A percentile compares a stretch with the other conserved stretches of the same genome.
Evolutionary conservation across 345 rosid species (phyloP).

Genomic region (Pugionium cornutum): DNA sequence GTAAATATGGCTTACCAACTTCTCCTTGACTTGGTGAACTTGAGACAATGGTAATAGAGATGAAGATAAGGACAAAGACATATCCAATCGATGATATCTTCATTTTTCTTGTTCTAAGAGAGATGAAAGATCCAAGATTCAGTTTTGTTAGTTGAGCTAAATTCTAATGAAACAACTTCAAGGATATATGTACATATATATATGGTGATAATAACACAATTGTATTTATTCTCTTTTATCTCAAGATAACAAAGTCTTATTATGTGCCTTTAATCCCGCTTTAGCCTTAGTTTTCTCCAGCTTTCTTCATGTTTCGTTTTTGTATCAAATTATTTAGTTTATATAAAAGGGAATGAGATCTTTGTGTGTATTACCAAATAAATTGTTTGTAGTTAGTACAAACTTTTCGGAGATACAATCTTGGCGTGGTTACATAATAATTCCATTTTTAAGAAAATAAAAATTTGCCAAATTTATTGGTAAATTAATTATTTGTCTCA

Average conservation of each 20-base stretch:
- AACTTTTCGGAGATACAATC: slow-evolving; percentile 10
- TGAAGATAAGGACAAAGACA: slow-evolving; percentile 1
- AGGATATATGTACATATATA: neutral
- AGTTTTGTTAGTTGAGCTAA: neutral
- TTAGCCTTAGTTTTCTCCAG: slow-evolving; percentile 13
- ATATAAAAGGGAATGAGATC: slow-evolving; percentile 16
- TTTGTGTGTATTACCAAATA: slow-evolving; percentile 19
- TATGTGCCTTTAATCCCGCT: neutral
- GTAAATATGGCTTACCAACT: slow-evolving; percentile 31
- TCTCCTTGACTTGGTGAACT: slow-evolving; percentile 26
- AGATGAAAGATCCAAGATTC: neutral
- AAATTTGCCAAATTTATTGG: too few relatives aligned
- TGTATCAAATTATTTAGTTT: neutral
- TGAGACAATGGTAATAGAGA: slow-evolving; percentile 19
- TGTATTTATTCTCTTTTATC: slow-evolving; percentile 22
- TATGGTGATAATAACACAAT: neutral
- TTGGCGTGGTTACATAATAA: slow-evolving; percentile 15
- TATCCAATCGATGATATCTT: slow-evolving; percentile 2
- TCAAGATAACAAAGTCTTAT: neutral
- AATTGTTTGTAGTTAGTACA: neutral
- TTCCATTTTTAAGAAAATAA: too few relatives aligned
- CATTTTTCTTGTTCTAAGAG: slow-evolving; percentile 23
- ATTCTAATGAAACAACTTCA: slow-evolving; percentile 4
- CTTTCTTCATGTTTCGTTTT: slow-evolving; percentile 24
- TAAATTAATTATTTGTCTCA: too few relatives aligned